phyloP scores from a whole-genome alignment of 257 asterid species.

The Ophiorrhiza pumila region DNA sequence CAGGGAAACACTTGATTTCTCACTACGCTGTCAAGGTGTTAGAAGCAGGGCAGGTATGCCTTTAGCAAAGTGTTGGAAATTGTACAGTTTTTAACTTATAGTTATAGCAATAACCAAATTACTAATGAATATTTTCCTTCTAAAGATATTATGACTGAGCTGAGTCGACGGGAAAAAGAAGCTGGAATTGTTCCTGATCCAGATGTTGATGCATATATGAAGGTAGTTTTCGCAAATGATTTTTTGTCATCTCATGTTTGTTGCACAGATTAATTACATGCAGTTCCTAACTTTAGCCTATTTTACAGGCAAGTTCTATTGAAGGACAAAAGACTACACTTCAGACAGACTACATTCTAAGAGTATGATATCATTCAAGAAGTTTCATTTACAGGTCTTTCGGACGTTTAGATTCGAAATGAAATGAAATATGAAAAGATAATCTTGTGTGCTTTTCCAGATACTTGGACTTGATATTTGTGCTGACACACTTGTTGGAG shows the following conservation, averaged over 20 bases:
- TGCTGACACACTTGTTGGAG: conserved; percentile 47
- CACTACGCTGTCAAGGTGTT: conserved; percentile 60
- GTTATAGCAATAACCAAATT: background rate
- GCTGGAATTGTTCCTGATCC: conserved; percentile 68
- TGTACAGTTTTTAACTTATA: background rate
- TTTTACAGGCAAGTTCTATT: conserved; percentile 42
- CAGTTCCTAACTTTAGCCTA: background rate
- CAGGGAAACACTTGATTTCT: conserved; percentile 59
- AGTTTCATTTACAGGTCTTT: background rate
- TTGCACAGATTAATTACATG: background rate
- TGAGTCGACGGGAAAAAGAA: conserved; percentile 59
- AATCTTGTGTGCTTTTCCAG: conserved; percentile 18
- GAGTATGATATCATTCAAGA: conserved; percentile 26
- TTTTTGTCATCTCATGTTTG: background rate
- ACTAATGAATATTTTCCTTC: conserved; percentile 10
- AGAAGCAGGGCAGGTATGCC: conserved; percentile 61
- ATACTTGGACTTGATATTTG: conserved; percentile 59
- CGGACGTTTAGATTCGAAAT: background rate
- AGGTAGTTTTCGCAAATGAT: conserved; percentile 34
- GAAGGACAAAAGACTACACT: conserved; percentile 49
- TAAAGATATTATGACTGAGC: conserved; percentile 52
- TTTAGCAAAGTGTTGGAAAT: background rate
- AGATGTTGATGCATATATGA: conserved; percentile 67
- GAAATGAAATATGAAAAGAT: background rate
- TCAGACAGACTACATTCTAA: conserved; percentile 52